Conservation (phyloP, 2,329 filamentous ascomycete species). For the Phialemoniopsis sp. region DNA sequence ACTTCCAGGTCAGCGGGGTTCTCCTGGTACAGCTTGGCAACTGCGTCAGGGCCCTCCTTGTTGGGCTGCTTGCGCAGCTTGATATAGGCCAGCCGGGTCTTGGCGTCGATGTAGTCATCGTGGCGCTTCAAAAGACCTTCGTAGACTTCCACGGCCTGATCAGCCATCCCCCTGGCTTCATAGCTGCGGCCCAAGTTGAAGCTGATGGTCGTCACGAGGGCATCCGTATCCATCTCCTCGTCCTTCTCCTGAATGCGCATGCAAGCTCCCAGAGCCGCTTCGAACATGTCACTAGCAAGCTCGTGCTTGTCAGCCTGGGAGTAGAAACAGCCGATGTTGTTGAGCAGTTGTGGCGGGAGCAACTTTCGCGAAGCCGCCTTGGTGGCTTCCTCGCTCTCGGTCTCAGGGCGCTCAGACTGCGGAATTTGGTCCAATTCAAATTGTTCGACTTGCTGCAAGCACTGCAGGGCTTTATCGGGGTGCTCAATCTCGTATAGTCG, state of each 20-base stretch:
- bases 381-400: constrained; percentile 56
- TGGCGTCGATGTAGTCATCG: constrained; percentile 87
- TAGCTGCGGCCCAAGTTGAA: constrained; percentile 95
- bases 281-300: constrained; percentile 80
- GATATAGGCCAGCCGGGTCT: constrained; percentile 85
- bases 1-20: constrained; percentile 87
- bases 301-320: constrained; percentile 82
- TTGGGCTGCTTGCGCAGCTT: constrained; percentile 74
- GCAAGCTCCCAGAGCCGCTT: constrained; percentile 85
- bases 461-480: constrained; percentile 88
- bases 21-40: constrained; percentile 80
- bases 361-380: constrained; percentile 66
- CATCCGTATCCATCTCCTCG: constrained; percentile 77
- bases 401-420: constrained; percentile 61
- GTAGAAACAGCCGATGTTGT: constrained; percentile 96
- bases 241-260: constrained; percentile 73
- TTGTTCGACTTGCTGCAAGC: constrained; percentile 86
- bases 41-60: constrained; percentile 81
- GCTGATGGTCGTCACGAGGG: constrained; percentile 90
- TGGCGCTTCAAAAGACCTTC: constrained; percentile 82
- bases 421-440: constrained; percentile 78
- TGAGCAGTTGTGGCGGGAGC: constrained; percentile 84
- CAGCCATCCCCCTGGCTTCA: constrained; percentile 74
- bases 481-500: constrained; percentile 82
- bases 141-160: constrained; percentile 85